A percentile compares a stretch with the other conserved stretches of the same genome.
Conservation (phyloP, 257 asterid genomes). For the Nicotiana benthamiana region DNA sequence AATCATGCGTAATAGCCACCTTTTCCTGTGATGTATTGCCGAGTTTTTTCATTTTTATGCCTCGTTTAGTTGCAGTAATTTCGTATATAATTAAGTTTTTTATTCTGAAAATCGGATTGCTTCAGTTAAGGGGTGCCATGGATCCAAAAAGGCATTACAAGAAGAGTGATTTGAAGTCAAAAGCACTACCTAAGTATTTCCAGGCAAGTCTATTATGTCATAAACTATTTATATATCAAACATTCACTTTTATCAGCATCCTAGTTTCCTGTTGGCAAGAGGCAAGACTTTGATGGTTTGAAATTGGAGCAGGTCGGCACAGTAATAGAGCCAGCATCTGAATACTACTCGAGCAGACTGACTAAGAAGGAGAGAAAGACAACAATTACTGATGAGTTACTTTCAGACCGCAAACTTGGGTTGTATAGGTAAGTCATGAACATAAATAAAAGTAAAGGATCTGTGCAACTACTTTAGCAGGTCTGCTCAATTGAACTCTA, state of each 20-base stretch:
- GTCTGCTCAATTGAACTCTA: not conserved
- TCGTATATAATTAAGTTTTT: not conserved
- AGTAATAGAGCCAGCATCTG: slow-evolving; percentile 67
- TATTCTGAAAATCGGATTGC: slow-evolving; percentile 6
- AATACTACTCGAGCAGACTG: slow-evolving; percentile 66
- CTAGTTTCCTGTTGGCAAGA: not conserved
- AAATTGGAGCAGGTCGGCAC: slow-evolving; percentile 70
- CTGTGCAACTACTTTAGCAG: not conserved
- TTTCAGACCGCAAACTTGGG: slow-evolving; percentile 47
- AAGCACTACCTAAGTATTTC: slow-evolving; percentile 80
- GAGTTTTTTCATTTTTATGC: not conserved
- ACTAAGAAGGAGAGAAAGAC: slow-evolving; percentile 87
- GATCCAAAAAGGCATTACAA: slow-evolving; percentile 84
- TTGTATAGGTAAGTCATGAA: slow-evolving; percentile 43
- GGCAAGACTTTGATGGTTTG: not conserved
- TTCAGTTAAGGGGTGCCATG: slow-evolving; percentile 64
- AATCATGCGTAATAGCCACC: not conserved
- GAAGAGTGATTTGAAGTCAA: slow-evolving; percentile 65
- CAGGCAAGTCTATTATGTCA: slow-evolving; percentile 42
- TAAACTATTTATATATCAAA: not conserved
- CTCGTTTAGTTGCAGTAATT: not conserved
- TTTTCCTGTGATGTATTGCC: not conserved
- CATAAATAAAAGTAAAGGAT: not conserved
- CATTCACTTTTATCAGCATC: not conserved
- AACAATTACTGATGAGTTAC: slow-evolving; percentile 80